Evolutionary conservation across 352 stramenopile species (phyloP).

Genomic region (Phytophthora tubulina): DNA sequence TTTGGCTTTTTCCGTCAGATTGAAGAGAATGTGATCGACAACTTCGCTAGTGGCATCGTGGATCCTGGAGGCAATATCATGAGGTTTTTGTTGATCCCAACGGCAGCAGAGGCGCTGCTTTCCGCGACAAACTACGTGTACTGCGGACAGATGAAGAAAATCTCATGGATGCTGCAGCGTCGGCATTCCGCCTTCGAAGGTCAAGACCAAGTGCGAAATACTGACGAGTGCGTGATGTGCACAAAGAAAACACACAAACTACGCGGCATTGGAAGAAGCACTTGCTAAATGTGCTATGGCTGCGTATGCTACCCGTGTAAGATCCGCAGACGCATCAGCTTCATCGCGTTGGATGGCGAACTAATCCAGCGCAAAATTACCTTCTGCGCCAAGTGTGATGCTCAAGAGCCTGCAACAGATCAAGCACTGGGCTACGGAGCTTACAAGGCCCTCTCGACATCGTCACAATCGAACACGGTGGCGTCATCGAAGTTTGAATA

Average conservation of each 20-base stretch:
- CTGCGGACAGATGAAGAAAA: conserved; percentile 62
- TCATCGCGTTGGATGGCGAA: conserved; percentile 35
- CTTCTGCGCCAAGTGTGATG: conserved; percentile 47
- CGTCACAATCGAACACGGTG: conserved; percentile 26
- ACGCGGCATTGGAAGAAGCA: conserved; percentile 24
- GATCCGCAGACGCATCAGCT: conserved; percentile 40
- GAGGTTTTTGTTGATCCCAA: conserved; percentile 38
- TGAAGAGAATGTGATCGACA: conserved; percentile 46
- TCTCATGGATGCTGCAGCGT: conserved; percentile 48
- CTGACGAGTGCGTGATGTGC: conserved; percentile 35
- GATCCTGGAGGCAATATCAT: conserved; percentile 40
- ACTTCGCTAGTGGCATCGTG: conserved; percentile 47
- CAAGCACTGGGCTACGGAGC: conserved; percentile 28
- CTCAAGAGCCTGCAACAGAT: conserved; percentile 23
- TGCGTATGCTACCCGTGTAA: conserved; percentile 39
- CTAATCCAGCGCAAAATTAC: conserved; percentile 44
- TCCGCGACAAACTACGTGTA: conserved; percentile 44
- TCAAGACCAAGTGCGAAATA: conserved; percentile 6
- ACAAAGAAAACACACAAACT: conserved; percentile 34
- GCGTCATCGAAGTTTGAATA: conserved; percentile 21
- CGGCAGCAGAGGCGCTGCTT: conserved; percentile 40
- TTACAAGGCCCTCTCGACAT: conserved; percentile 33
- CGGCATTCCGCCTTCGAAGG: conserved; percentile 11
- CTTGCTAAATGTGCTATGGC: conserved; percentile 40
- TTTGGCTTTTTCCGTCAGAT: conserved; percentile 58